Percentiles rank a stretch among this genome's conserved stretches.
Evolutionary conservation across 371 early-diverging fungal species (phyloP).

Genomic region (Syncephalastrum sp.): DNA sequence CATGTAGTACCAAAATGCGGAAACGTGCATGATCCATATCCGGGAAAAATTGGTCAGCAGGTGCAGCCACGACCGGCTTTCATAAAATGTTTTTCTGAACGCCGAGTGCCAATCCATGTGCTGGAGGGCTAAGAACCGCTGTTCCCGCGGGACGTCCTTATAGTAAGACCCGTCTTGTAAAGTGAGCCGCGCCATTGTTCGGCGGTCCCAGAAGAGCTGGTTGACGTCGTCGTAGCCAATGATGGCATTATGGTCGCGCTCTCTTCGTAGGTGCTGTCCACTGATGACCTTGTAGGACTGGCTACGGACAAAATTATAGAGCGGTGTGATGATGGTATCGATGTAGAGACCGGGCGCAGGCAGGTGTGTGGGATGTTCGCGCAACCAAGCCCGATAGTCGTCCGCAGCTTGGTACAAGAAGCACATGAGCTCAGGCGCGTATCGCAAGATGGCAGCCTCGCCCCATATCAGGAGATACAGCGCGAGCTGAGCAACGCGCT

Average conservation of each 20-base stretch:
- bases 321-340: conserved; percentile 67
- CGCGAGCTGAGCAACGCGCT: conserved; percentile 72
- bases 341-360: conserved; percentile 60
- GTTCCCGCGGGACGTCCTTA: conserved; percentile 60
- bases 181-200: conserved; percentile 60
- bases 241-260: conserved; percentile 77
- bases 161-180: conserved; percentile 56
- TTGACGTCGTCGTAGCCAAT: conserved; percentile 92
- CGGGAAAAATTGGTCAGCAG: conserved; percentile 82
- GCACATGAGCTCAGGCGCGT: conserved; percentile 77
- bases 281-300: conserved; percentile 74
- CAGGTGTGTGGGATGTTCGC: not conserved
- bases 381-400: conserved; percentile 39
- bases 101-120: conserved; percentile 70
- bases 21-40: conserved; percentile 83
- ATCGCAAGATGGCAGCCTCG: conserved; percentile 82
- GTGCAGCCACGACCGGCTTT: conserved; percentile 82
- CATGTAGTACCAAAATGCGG: conserved; percentile 82
- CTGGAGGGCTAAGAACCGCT: conserved; percentile 60
- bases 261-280: conserved; percentile 74
- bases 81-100: conserved; percentile 83
- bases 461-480: conserved; percentile 87
- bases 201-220: conserved; percentile 82
- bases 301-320: conserved; percentile 75
- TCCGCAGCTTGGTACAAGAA: conserved; percentile 80